Conservation (phyloP, 2,329 filamentous ascomycete species). For the Fusarium marasasianum region DNA sequence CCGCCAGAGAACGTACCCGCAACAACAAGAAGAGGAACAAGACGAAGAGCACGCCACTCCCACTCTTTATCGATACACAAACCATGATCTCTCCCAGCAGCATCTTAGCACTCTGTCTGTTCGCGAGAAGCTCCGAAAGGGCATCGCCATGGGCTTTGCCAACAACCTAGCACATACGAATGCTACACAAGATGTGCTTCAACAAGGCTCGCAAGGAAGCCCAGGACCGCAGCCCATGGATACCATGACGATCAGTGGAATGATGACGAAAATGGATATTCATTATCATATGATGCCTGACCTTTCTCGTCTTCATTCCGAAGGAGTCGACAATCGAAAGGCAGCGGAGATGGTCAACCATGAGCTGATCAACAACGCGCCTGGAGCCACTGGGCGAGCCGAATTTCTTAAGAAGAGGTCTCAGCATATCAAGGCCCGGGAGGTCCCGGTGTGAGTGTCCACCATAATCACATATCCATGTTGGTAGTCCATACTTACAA, state of each 20-base stretch:
- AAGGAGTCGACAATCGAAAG: background rate
- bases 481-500: background rate
- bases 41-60: background rate
- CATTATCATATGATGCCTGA: constrained; percentile 1
- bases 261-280: constrained; percentile 13
- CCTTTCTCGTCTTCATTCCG: background rate
- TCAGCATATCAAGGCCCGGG: constrained; percentile 1
- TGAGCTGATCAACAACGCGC: background rate
- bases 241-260: constrained; percentile 4
- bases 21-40: background rate
- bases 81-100: constrained; percentile 18
- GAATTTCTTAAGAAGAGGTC: background rate
- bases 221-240: background rate
- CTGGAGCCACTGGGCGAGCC: background rate
- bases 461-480: background rate
- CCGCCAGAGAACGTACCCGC: background rate
- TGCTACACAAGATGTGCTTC: background rate
- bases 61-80: background rate
- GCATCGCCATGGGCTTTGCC: constrained; percentile 31
- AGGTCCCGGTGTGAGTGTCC: constrained; percentile 6
- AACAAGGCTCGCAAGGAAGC: background rate
- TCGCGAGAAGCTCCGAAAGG: constrained; percentile 32
- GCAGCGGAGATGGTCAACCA: background rate
- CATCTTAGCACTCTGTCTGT: constrained; percentile 20
- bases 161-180: constrained; percentile 1